Base-by-base conservation (phyloP, 2,329 filamentous ascomycete genomes). In the Exophiala oligosperma region DNA sequence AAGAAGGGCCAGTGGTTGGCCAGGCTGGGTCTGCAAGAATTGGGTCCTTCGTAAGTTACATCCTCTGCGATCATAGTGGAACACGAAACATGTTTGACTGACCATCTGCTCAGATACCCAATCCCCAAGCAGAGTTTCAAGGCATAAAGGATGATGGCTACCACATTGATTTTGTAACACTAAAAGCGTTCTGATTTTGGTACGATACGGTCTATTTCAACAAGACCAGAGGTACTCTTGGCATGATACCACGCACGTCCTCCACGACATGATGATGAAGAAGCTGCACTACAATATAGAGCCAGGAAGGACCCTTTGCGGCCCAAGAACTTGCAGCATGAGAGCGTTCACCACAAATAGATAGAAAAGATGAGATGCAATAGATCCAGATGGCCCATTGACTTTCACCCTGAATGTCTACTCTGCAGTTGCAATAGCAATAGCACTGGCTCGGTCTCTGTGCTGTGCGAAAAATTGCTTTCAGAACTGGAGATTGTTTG, bases 1-100 rank as follows among this genome's bases (percentile, higher is more conserved):
- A 90, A 97, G 74, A 90, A 94, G 84, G 94, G 94, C 65, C 92
- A 97, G 78, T 99, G 94, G 94, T 84, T 99, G 66, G 94, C 94
- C 50, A 88, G 89, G 71, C 81, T 96, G 70, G 94, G 92, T 82
- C 93, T 99, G 74, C 88, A 93, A 80, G 92, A 97, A 79, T 81
- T 97, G 69, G 94, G 94, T 69, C 92, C 66, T 77, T 94, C 92
- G 89, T 97, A 88, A 83, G 90, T 89, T 57, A 48, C 43, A 57
- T 50, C 26, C 52, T 61, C 53, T 51, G 53, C 44, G 32, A 26
- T 29, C 26, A 14, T 29, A 28, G 7, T 3, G 17, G 26, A 48
- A 47, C 5, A n/a, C 14, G 24, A 17, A 12, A n/a, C 2, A 32
- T 29, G 28, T 46, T 29, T 17, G 17, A 8, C 43, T 53, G 28